Conservation (phyloP, 2,329 filamentous ascomycete species). For the Teratosphaeriaceae sp. region DNA sequence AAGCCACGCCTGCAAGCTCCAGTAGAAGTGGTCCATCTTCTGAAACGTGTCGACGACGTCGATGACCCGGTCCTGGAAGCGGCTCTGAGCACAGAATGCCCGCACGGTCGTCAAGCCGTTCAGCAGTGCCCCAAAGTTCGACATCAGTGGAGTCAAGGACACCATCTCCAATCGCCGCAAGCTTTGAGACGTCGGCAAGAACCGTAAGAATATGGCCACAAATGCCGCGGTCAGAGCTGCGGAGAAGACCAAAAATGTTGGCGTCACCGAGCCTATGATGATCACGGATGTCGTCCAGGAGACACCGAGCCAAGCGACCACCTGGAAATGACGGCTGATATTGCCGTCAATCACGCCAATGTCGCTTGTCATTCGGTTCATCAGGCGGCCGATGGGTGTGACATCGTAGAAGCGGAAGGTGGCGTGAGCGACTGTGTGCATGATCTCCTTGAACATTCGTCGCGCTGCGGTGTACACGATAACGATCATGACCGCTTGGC, state of each 20-base stretch:
- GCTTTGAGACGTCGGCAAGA: constrained; percentile 76
- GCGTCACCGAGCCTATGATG: constrained; percentile 74
- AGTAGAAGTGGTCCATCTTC: constrained; percentile 95
- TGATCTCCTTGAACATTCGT: constrained; percentile 64
- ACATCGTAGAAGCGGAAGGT: constrained; percentile 89
- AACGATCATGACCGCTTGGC: constrained; percentile 62
- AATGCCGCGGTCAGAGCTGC: constrained; percentile 61
- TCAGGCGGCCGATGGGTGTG: constrained; percentile 79
- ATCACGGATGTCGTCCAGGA: constrained; percentile 65
- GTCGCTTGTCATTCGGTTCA: constrained; percentile 87
- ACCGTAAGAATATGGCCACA: constrained; percentile 65
- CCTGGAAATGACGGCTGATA: constrained; percentile 67
- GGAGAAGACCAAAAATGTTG: constrained; percentile 68
- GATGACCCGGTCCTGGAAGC: constrained; percentile 76
- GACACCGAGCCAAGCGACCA: constrained; percentile 63
- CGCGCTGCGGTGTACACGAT: constrained; percentile 75
- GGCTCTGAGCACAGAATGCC: constrained; percentile 69
- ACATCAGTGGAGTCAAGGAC: constrained; percentile 79
- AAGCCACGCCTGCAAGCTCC: constrained; percentile 78
- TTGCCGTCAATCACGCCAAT: constrained; percentile 84
- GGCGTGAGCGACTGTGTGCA: constrained; percentile 67
- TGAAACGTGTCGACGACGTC: constrained; percentile 81
- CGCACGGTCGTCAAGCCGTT: constrained; percentile 82
- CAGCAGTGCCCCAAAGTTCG: constrained; percentile 83
- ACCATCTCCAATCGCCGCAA: constrained; percentile 83